Conservation (phyloP, 495 filamentous ascomycete species). For the Penicillium tannophilum region DNA sequence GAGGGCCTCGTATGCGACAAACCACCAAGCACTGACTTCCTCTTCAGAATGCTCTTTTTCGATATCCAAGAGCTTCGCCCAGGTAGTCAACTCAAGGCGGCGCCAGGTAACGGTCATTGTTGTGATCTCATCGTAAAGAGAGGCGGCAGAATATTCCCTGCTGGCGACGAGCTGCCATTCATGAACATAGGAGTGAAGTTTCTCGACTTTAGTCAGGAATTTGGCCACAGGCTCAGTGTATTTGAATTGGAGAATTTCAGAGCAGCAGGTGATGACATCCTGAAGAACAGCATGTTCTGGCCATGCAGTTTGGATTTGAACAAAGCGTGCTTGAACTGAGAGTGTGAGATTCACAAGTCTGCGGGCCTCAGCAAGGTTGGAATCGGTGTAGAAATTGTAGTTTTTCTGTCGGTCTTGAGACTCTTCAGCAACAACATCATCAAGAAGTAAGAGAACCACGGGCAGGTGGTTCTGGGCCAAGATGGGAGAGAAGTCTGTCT, state of each 20-base stretch:
- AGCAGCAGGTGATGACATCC: constrained; percentile 74
- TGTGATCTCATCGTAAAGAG: constrained; percentile 74
- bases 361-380: constrained; percentile 72
- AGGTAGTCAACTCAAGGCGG: constrained; percentile 85
- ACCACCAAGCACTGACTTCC: constrained; percentile 92
- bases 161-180: constrained; percentile 95
- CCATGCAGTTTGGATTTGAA: constrained; percentile 66
- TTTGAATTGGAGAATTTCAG: constrained; percentile 70
- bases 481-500: constrained; percentile 34
- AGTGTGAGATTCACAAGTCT: constrained; percentile 67
- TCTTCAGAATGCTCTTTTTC: constrained; percentile 74
- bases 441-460: constrained; percentile 64
- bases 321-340: constrained; percentile 67
- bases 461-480: constrained; percentile 60
- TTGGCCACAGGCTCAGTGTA: constrained; percentile 86
- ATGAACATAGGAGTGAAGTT: constrained; percentile 76
- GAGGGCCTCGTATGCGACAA: constrained; percentile 86
- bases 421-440: constrained; percentile 53
- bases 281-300: constrained; percentile 73
- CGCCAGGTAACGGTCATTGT: constrained; percentile 81
- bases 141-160: constrained; percentile 66
- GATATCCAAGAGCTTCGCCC: constrained; percentile 85
- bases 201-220: constrained; percentile 80
- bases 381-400: constrained; percentile 89
- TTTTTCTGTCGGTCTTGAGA: constrained; percentile 32